Base-by-base conservation (phyloP, 1,284 basidiomycete species). In the Melampsora larici-populina region DNA sequence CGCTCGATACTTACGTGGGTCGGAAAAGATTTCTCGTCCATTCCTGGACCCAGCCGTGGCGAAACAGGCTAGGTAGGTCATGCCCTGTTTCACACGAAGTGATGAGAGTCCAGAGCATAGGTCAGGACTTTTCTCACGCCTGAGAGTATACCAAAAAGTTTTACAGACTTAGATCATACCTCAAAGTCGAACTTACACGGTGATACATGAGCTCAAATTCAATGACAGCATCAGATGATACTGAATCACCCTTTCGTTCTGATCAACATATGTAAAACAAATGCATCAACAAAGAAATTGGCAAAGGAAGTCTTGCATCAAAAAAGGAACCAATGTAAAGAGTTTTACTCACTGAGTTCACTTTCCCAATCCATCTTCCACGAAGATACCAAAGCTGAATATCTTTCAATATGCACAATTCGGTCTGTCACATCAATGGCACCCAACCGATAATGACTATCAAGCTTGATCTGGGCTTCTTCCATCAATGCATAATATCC, bases 391-490 rank as follows among this genome's bases (percentile, higher is more conserved):
- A 48, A 21, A 26, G 70, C 58, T 18, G 9, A 18, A 72, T 63
- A 72, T 72, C 62, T 72, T 48, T 72, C 70, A 2, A 72, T 62
- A 17, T 29, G 55, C 9, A 55, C 70, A 63, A 72, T 43, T 36
- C 55, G 55, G 26, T 40, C 2, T 4, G 58, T 7, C 49, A 72
- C 43, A 1, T 72, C 36, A 29, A 72, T 72, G 13, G 55, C 33
- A 26, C 70, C 70, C n/a, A 72, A 72, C 33, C 70, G 70, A 31
- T 72, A 72, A 62, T 72, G 70, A 72, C 70, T 72, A 31, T 72
- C 70, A 29, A 72, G 70, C 21, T 46, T 29, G n/a, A 62, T 62
- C 63, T 72, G 70, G 46, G 58, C 70, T 55, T 72, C 70, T 43
- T 72, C 58, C 70, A 72, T 72, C 26, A 72, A 46, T 46, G 33